These are phyloP conservation scores for Metroxylon sagu DNA, from an alignment of 176 grass and related monocot species.

Conservation along the genomic window DNA sequence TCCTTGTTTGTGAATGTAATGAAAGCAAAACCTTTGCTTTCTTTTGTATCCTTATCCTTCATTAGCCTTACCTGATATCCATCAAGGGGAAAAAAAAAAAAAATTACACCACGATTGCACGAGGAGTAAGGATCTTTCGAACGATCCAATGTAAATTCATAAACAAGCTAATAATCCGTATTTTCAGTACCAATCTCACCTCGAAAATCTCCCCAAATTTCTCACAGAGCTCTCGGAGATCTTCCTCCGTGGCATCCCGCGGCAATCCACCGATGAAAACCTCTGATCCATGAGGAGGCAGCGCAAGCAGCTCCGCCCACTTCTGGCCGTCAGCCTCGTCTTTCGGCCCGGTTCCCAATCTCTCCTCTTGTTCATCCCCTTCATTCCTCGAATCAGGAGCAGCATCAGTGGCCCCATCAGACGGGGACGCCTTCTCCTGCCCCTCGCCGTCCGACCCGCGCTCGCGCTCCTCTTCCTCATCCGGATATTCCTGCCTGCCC, in stretches of 20 bases:
- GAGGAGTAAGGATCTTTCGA: too few species aligned
- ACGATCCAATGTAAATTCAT: neutral
- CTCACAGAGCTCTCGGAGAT: slow-evolving; percentile 67
- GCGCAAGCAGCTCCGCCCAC: slow-evolving; percentile 60
- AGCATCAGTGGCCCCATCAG: slow-evolving; percentile 9
- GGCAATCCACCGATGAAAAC: slow-evolving; percentile 87
- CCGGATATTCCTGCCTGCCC: slow-evolving; percentile 27
- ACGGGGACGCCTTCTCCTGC: slow-evolving; percentile 16
- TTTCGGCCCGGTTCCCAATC: slow-evolving; percentile 11
- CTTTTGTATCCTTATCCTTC: slow-evolving; percentile 86
- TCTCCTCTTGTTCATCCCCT: slow-evolving; percentile 8
- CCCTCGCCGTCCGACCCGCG: neutral
- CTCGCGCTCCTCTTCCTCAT: slow-evolving; percentile 10
- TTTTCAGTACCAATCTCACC: slow-evolving; percentile 26
- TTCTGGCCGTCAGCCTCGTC: slow-evolving; percentile 73
- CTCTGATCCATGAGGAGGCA: slow-evolving; percentile 79
- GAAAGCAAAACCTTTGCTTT: slow-evolving; percentile 94
- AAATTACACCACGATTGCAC: neutral
- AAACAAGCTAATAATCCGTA: neutral
- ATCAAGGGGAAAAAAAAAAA: neutral
- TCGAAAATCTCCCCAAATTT: slow-evolving; percentile 69
- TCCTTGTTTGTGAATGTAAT: slow-evolving; percentile 59
- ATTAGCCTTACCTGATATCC: slow-evolving; percentile 64
- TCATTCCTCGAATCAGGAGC: slow-evolving; percentile 23
- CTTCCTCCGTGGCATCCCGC: slow-evolving; percentile 55